Percentiles rank a stretch among this genome's conserved stretches.
These are phyloP conservation scores for Symbiodinium pilosum DNA, from an alignment of 73 alveolate genomes.

Conservation along the genomic window DNA sequence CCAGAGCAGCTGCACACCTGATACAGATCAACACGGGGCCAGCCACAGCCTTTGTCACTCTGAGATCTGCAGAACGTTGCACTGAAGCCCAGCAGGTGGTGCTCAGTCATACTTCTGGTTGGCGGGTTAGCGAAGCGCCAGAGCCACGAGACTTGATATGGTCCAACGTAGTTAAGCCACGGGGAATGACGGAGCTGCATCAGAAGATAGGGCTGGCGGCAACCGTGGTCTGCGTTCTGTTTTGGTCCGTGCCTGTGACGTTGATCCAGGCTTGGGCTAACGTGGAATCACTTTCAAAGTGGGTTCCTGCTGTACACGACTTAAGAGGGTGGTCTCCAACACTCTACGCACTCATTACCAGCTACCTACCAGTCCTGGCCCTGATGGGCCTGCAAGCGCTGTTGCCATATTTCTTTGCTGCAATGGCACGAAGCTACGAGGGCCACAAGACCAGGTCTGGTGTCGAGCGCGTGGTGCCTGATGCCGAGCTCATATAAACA, in stretches of 20 bases:
- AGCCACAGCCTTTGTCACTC: conserved; percentile 81
- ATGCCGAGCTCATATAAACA: not conserved
- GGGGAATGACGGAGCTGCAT: conserved; percentile 41
- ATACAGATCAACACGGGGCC: conserved; percentile 28
- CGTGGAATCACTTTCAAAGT: conserved; percentile 9
- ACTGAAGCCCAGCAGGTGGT: conserved; percentile 76
- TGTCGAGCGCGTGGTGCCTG: conserved; percentile 2
- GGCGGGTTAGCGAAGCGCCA: conserved; percentile 62
- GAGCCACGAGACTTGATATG: conserved; percentile 90
- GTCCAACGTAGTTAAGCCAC: conserved; percentile 58
- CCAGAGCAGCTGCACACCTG: conserved; percentile 19
- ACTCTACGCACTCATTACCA: conserved; percentile 51
- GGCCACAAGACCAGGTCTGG: conserved; percentile 53
- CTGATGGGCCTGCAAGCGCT: conserved; percentile 72
- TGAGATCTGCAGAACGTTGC: conserved; percentile 55
- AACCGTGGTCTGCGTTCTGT: conserved; percentile 10
- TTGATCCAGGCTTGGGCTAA: conserved; percentile 84
- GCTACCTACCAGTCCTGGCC: conserved; percentile 81
- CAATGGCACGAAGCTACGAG: conserved; percentile 67
- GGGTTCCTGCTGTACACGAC: conserved; percentile 37
- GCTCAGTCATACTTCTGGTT: conserved; percentile 60
- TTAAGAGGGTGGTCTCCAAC: conserved; percentile 45
- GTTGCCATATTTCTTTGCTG: conserved; percentile 41
- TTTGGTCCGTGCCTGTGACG: conserved; percentile 80
- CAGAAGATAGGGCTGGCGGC: conserved; percentile 43